Evolutionary conservation across 179 eudicot species (phyloP).

Genomic region (Amaranthus tricolor): DNA sequence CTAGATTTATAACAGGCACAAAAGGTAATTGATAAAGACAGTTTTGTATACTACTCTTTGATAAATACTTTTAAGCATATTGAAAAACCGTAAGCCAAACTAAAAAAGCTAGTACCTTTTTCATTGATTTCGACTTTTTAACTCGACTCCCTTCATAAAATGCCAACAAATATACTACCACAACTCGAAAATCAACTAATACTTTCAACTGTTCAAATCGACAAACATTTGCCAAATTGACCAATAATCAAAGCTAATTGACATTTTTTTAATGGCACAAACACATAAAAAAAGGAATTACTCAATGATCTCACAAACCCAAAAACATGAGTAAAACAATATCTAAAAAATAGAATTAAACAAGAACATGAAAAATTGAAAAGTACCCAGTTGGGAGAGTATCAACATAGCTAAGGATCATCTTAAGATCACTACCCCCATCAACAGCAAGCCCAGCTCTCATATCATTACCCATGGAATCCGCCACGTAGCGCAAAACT

Average conservation of each 20-base stretch:
- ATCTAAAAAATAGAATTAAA: not conserved
- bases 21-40: too few relatives aligned
- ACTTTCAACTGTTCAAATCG: too few relatives aligned
- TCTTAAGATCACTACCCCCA: slow-evolving; percentile 62
- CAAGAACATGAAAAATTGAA: not conserved
- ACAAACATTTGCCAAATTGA: not conserved
- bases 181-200: too few relatives aligned
- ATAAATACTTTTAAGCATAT: too few relatives aligned
- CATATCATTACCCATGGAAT: slow-evolving; percentile 69
- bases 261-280: not conserved
- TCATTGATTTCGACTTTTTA: too few relatives aligned
- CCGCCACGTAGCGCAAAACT: slow-evolving; percentile 68
- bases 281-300: not conserved
- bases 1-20: too few relatives aligned
- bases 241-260: not conserved
- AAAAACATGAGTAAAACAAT: not conserved
- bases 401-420: slow-evolving; percentile 71
- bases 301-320: not conserved
- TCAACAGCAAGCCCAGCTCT: slow-evolving; percentile 62
- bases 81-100: too few relatives aligned
- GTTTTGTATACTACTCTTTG: too few relatives aligned
- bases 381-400: slow-evolving; percentile 64
- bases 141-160: too few relatives aligned
- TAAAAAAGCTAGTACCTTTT: too few relatives aligned
- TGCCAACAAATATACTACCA: too few relatives aligned